Conservation (phyloP, 257 asterid genomes). For the Salvia hispanica region DNA sequence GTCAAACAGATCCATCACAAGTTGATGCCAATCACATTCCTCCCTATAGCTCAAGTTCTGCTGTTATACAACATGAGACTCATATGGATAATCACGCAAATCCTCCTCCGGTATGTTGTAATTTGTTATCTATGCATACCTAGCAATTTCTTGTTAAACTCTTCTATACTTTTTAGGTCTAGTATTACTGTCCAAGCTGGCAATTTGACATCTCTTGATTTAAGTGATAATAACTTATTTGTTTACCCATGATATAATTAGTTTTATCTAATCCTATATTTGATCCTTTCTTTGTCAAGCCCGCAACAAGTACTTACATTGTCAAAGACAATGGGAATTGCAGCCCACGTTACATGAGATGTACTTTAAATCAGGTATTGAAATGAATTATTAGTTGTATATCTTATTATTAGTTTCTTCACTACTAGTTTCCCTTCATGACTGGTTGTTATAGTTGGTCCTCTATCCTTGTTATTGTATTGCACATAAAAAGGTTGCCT, state of each 20-base stretch:
- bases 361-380: slow-evolving; percentile 82
- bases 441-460: slow-evolving; percentile 3
- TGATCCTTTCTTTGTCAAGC: slow-evolving; percentile 49
- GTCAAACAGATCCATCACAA: slow-evolving; percentile 71
- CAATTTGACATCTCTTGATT: not conserved
- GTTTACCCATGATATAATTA: slow-evolving; percentile 1
- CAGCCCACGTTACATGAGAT: slow-evolving; percentile 97
- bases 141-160: slow-evolving; percentile 9
- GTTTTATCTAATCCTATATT: slow-evolving; percentile 23
- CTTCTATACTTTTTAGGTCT: slow-evolving; percentile 7
- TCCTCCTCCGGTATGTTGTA: slow-evolving; percentile 79
- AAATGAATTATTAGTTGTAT: slow-evolving; percentile 1
- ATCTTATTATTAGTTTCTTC: slow-evolving; percentile 17
- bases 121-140: not conserved
- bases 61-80: slow-evolving; percentile 74
- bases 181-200: slow-evolving; percentile 21
- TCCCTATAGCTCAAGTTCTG: slow-evolving; percentile 64
- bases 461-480: slow-evolving; percentile 22
- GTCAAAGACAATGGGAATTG: slow-evolving; percentile 91
- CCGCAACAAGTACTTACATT: slow-evolving; percentile 83
- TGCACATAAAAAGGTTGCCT: slow-evolving; percentile 29
- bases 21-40: slow-evolving; percentile 89
- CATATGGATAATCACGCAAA: slow-evolving; percentile 90
- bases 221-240: slow-evolving; percentile 21
- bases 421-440: not conserved